Evolutionary conservation across 345 rosid genomes (phyloP).

Genomic region (Schrenkiella parvula): DNA sequence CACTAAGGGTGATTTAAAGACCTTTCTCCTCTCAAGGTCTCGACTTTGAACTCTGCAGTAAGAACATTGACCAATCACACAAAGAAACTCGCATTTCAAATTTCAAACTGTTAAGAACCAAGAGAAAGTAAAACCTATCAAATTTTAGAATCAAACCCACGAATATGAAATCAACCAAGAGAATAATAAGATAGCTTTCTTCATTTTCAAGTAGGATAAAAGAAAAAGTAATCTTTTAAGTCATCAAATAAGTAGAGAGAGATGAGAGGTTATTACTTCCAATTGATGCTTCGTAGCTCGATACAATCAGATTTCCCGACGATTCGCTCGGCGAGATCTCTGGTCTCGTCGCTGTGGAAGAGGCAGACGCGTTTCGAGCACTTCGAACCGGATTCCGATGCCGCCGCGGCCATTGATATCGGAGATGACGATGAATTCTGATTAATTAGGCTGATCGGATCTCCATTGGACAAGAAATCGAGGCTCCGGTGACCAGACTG

Average conservation of each 20-base stretch:
- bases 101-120: background rate
- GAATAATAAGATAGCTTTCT: background rate
- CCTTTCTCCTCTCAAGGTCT: background rate
- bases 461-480: conserved; percentile 49
- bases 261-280: conserved; percentile 51
- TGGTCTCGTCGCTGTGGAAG: conserved; percentile 71
- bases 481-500: conserved; percentile 44
- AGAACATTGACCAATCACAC: background rate
- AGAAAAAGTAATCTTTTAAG: background rate
- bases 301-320: conserved; percentile 71
- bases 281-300: conserved; percentile 75
- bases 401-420: conserved; percentile 46
- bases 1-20: background rate
- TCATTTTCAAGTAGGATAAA: background rate
- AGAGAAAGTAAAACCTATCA: background rate
- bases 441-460: conserved; percentile 42
- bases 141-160: background rate
- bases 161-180: background rate
- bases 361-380: conserved; percentile 61
- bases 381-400: conserved; percentile 47
- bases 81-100: background rate
- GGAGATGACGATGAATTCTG: conserved; percentile 35
- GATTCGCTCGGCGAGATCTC: conserved; percentile 73
- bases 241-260: background rate
- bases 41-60: background rate